Percentiles rank a stretch among this genome's conserved stretches.
Evolutionary conservation across 2,329 filamentous ascomycete species (phyloP).

Genomic region (Xylariaceae sp.): DNA sequence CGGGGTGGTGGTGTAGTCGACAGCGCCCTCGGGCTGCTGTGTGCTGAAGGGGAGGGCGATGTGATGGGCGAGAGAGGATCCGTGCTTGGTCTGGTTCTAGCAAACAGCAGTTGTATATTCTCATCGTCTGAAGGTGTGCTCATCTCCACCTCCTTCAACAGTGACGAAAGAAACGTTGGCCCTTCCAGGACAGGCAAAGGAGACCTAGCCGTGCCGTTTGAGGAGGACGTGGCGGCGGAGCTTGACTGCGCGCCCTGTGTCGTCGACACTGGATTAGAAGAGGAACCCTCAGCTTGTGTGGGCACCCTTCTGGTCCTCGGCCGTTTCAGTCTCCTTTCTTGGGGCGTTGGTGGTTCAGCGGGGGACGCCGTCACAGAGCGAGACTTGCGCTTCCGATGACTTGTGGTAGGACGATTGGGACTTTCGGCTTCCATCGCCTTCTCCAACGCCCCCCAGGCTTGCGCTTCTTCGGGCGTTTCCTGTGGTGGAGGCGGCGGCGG

Average conservation of each 20-base stretch:
- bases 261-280: conserved; percentile 29
- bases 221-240: conserved; percentile 7
- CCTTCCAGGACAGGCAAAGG: conserved; percentile 38
- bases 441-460: conserved; percentile 89
- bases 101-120: conserved; percentile 40
- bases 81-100: conserved; percentile 28
- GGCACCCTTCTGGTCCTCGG: conserved; percentile 72
- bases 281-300: conserved; percentile 46
- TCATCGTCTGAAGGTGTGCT: conserved; percentile 59
- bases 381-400: conserved; percentile 69
- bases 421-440: conserved; percentile 70
- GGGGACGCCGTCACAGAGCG: conserved; percentile 71
- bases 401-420: conserved; percentile 40
- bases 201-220: conserved; percentile 16
- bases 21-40: conserved; percentile 65
- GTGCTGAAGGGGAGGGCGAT: conserved; percentile 63
- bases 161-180: conserved; percentile 80
- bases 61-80: conserved; percentile 60
- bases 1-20: conserved; percentile 69
- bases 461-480: conserved; percentile 75
- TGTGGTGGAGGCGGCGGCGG: conserved; percentile 52
- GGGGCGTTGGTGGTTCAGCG: conserved; percentile 64
- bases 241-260: conserved; percentile 18
- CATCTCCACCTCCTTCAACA: conserved; percentile 84
- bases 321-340: conserved; percentile 81